A percentile compares a stretch with the other conserved stretches of the same genome.
Evolutionary conservation across 2,329 filamentous ascomycete genomes (phyloP).

Genomic region (Stromatinia cepivora): DNA sequence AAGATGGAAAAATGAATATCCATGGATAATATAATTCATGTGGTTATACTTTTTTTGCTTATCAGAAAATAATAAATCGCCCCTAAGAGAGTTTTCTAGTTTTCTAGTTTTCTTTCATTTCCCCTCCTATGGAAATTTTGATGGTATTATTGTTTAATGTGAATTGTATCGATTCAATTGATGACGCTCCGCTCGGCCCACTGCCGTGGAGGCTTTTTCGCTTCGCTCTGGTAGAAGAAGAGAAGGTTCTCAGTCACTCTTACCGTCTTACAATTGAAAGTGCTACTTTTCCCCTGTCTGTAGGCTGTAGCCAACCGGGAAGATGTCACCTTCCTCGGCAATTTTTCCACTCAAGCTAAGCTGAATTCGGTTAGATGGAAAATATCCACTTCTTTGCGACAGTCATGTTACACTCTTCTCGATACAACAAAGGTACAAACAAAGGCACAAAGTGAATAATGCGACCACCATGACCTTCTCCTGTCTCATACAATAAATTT

Average conservation of each 20-base stretch:
- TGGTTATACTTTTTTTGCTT: too few species aligned
- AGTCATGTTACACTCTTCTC: background rate
- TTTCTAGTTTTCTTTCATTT: background rate
- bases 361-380: background rate
- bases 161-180: background rate
- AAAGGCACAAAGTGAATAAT: background rate
- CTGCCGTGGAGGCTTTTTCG: conserved; percentile 11
- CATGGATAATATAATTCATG: too few species aligned
- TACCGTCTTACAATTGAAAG: too few species aligned
- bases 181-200: conserved; percentile 5
- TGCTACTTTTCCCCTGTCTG: background rate
- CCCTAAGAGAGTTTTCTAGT: background rate
- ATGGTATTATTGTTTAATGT: background rate
- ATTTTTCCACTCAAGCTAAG: background rate
- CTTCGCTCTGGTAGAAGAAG: background rate
- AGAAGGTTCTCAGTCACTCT: background rate
- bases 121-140: background rate
- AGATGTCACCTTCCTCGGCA: background rate
- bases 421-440: background rate
- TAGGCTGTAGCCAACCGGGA: background rate
- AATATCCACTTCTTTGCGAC: background rate
- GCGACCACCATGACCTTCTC: background rate
- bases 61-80: too few species aligned
- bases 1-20: too few species aligned
- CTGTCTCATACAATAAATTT: background rate